Evolutionary conservation across 2,329 filamentous ascomycete genomes (phyloP).

Genomic region (Aureobasidium sp.): DNA sequence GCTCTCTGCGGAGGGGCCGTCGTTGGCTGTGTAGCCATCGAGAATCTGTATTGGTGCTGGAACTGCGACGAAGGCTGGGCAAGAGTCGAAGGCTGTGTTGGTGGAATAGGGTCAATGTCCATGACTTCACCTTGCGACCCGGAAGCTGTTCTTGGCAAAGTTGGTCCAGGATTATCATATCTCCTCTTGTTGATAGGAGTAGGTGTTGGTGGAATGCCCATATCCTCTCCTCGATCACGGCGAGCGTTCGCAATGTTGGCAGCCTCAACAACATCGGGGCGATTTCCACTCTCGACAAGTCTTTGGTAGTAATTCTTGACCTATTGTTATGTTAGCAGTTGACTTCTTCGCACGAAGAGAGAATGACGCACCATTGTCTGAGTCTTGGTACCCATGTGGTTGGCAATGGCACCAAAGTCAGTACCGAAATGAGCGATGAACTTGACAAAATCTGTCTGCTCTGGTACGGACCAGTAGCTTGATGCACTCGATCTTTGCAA

Average conservation of each 20-base stretch:
- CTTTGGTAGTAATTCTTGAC: constrained; percentile 43
- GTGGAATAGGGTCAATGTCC: constrained; percentile 27
- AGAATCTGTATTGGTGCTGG: constrained; percentile 23
- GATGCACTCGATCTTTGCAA: constrained; percentile 36
- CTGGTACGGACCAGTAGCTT: constrained; percentile 82
- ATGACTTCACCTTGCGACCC: constrained; percentile 35
- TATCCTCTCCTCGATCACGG: constrained; percentile 35
- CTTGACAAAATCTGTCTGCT: constrained; percentile 67
- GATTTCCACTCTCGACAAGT: constrained; percentile 34
- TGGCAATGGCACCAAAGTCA: constrained; percentile 67
- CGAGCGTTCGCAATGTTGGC: constrained; percentile 34
- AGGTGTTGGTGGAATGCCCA: constrained; percentile 40
- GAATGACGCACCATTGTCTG: constrained; percentile 66
- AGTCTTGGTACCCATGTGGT: constrained; percentile 75
- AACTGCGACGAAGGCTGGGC: constrained; percentile 7
- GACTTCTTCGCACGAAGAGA: not conserved
- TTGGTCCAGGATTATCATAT: constrained; percentile 33
- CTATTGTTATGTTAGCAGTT: constrained; percentile 15
- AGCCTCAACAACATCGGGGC: constrained; percentile 31
- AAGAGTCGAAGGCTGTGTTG: constrained; percentile 3
- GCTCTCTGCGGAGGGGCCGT: constrained; percentile 21
- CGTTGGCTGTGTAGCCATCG: constrained; percentile 23
- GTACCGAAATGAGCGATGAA: constrained; percentile 68
- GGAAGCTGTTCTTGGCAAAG: constrained; percentile 32
- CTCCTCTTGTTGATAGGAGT: constrained; percentile 40